These are phyloP conservation scores for Tylopilus balloui DNA, from an alignment of 768 basidiomycete species.

Conservation along the genomic window DNA sequence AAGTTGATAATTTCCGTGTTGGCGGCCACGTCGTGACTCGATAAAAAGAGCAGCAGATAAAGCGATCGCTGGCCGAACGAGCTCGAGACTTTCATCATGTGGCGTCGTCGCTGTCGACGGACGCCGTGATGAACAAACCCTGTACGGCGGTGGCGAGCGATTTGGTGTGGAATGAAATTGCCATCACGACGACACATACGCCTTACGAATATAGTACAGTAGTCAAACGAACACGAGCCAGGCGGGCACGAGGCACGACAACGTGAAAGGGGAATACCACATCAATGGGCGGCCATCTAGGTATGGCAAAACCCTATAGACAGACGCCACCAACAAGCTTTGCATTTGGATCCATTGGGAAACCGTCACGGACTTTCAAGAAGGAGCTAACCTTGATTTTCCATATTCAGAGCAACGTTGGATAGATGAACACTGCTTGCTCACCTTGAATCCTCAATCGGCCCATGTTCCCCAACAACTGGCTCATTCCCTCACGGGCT, in stretches of 20 bases:
- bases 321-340: conserved; percentile 17
- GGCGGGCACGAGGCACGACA: conserved; percentile 12
- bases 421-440: background rate
- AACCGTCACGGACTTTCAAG: conserved; percentile 28
- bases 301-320: conserved; percentile 1
- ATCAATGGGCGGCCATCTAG: conserved; percentile 24
- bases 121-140: no score
- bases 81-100: conserved; percentile 14
- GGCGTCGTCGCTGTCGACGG: conserved; percentile 14
- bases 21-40: conserved; percentile 34
- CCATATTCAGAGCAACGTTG: conserved; percentile 6
- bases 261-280: conserved; percentile 5
- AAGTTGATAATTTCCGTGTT: conserved; percentile 71
- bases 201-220: background rate
- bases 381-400: conserved; percentile 14
- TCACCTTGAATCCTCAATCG: conserved; percentile 15
- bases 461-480: conserved; percentile 22
- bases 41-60: conserved; percentile 19
- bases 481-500: conserved; percentile 38
- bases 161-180: conserved; percentile 11
- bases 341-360: background rate
- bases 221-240: conserved; percentile 10
- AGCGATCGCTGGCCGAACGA: conserved; percentile 11
- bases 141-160: no score
- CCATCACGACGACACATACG: conserved; percentile 10